phyloP scores from a whole-genome alignment of 2,329 filamentous ascomycete species.

The Chaetoscypha palmicola region DNA sequence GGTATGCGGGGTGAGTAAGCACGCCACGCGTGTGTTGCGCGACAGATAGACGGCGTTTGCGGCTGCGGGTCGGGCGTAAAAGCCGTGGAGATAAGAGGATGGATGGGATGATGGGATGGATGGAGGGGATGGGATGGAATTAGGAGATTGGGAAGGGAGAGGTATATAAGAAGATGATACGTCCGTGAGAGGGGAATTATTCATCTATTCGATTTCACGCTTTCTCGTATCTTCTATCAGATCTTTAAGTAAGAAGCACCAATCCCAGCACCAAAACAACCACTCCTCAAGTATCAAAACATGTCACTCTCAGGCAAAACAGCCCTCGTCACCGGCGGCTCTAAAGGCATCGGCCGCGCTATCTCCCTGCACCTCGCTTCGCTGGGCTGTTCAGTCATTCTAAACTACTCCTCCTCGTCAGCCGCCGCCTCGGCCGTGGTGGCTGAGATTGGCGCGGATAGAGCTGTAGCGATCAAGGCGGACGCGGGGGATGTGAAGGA shows the following conservation, averaged over 20 bases:
- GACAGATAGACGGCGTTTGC: too few relatives aligned
- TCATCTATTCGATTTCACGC: too few relatives aligned
- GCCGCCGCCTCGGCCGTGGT: constrained; percentile 43
- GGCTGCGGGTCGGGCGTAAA: too few relatives aligned
- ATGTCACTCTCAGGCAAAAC: constrained; percentile 24
- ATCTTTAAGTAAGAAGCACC: background rate
- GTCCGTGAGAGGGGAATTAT: too few relatives aligned
- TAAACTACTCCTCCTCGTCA: constrained; percentile 48
- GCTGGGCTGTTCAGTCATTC: constrained; percentile 49
- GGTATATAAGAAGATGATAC: too few relatives aligned
- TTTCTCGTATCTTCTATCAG: too few relatives aligned
- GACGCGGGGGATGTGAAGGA: constrained; percentile 42
- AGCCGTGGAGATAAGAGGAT: too few relatives aligned
- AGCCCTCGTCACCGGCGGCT: constrained; percentile 35
- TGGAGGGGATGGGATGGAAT: too few relatives aligned
- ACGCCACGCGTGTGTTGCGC: too few relatives aligned
- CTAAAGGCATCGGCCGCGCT: constrained; percentile 53
- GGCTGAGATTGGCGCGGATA: constrained; percentile 39
- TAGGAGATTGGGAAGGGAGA: too few relatives aligned
- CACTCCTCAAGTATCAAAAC: background rate
- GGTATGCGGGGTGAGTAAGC: too few relatives aligned
- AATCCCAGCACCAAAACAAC: background rate
- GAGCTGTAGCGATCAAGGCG: constrained; percentile 48
- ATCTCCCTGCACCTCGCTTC: constrained; percentile 50
- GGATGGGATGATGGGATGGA: too few relatives aligned